phyloP scores from a whole-genome alignment of 495 filamentous ascomycete genomes.

The Glonium stellatum region DNA sequence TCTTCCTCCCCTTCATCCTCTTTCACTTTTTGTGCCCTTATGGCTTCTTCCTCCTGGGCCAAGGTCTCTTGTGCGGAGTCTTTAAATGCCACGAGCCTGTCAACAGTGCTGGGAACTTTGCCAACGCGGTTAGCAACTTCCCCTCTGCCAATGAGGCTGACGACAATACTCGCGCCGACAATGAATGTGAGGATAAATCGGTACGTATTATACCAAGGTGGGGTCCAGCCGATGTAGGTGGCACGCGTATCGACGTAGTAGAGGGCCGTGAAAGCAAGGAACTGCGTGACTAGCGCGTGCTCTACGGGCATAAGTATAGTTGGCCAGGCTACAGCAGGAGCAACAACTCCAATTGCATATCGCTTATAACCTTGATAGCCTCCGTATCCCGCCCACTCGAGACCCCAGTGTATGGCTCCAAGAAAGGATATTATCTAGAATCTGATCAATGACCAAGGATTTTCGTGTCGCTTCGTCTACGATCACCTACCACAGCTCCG shows the following conservation, averaged over 20 bases:
- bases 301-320: conserved; percentile 80
- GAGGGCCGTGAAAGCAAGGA: conserved; percentile 77
- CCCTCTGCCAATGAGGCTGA: conserved; percentile 78
- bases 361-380: conserved; percentile 65
- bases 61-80: conserved; percentile 13
- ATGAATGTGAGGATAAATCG: conserved; percentile 93
- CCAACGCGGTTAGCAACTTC: conserved; percentile 60
- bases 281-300: conserved; percentile 85
- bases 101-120: conserved; percentile 43
- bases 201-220: conserved; percentile 86
- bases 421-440: conserved; percentile 85
- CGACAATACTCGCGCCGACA: conserved; percentile 79
- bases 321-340: conserved; percentile 86
- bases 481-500: conserved; percentile 72
- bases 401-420: conserved; percentile 91
- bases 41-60: conserved; percentile 11
- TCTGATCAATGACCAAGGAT: conserved; percentile 9
- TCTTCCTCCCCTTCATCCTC: not conserved
- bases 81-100: conserved; percentile 46
- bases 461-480: not conserved
- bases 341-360: conserved; percentile 75
- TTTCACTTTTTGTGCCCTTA: conserved; percentile 1
- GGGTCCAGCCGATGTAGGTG: conserved; percentile 71
- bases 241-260: conserved; percentile 84
- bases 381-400: conserved; percentile 72